Evolutionary conservation across 441 rosid genomes (phyloP).

Genomic region (Populus tomentosa): DNA sequence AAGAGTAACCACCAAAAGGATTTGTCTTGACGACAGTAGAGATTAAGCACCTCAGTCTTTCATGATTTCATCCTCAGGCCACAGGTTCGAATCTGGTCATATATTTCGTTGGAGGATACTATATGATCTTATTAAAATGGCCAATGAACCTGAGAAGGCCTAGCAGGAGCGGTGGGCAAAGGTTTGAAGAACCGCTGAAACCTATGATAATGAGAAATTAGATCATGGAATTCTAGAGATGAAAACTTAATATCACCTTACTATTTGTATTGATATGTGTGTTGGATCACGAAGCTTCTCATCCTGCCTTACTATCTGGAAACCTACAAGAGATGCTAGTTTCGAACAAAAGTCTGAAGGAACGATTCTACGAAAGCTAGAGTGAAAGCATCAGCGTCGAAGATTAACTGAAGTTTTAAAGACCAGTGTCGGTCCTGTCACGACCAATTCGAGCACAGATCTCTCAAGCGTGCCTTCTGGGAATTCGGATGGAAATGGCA

Average conservation of each 20-base stretch:
- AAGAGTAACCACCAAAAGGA: constrained; percentile 17
- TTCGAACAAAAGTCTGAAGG: not conserved
- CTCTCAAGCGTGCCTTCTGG: not conserved
- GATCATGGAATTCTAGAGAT: not conserved
- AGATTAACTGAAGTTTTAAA: not conserved
- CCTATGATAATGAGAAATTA: not conserved
- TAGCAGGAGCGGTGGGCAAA: not conserved
- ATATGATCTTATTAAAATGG: not conserved
- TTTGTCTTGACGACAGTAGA: not conserved
- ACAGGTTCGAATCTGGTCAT: not conserved
- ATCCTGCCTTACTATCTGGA: not conserved
- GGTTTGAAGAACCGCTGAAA: not conserved
- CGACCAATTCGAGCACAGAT: not conserved
- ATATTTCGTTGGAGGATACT: not conserved
- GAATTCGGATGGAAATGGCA: not conserved
- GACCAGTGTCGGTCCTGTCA: not conserved
- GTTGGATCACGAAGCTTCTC: not conserved
- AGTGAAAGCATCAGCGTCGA: not conserved
- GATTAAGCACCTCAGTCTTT: not conserved
- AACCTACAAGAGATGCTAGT: not conserved
- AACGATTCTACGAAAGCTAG: not conserved
- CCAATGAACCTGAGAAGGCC: not conserved
- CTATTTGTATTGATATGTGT: not conserved
- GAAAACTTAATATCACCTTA: not conserved
- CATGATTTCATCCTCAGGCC: not conserved